Percentiles rank a stretch among this genome's conserved stretches.
Evolutionary conservation across 139 green algal genomes (phyloP).

Genomic region (Tetradesmus obliquus): DNA sequence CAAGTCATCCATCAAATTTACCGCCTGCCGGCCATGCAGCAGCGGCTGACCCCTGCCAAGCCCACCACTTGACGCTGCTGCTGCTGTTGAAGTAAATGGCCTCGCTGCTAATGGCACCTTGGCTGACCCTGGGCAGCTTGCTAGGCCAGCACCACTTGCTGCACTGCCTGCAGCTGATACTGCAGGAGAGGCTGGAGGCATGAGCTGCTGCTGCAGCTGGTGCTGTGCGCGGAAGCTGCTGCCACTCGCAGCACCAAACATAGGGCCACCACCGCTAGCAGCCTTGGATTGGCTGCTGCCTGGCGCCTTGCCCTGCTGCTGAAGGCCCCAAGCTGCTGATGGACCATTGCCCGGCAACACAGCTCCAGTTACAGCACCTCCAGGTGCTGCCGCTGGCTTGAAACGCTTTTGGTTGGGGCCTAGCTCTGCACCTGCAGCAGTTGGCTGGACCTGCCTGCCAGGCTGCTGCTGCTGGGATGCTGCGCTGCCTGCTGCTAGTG

Average conservation of each 20-base stretch:
- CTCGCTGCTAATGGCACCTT: not conserved
- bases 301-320: not conserved
- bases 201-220: not conserved
- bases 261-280: not conserved
- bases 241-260: not conserved
- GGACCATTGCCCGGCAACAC: not conserved
- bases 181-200: not conserved
- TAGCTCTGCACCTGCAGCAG: not conserved
- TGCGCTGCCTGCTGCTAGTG: not conserved
- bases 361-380: not conserved
- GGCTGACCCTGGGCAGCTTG: not conserved
- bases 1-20: slow-evolving; percentile 12
- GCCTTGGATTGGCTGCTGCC: not conserved
- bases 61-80: not conserved
- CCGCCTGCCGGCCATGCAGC: not conserved
- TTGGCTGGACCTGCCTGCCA: not conserved
- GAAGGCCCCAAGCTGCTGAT: not conserved
- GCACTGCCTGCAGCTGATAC: not conserved
- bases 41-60: not conserved
- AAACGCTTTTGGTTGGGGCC: not conserved
- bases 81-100: not conserved
- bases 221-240: not conserved
- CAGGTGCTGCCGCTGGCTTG: not conserved
- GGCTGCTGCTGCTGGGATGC: not conserved
- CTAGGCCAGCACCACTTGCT: not conserved